Conservation (phyloP, 306 rosid species). For the Trifolium pratense region DNA sequence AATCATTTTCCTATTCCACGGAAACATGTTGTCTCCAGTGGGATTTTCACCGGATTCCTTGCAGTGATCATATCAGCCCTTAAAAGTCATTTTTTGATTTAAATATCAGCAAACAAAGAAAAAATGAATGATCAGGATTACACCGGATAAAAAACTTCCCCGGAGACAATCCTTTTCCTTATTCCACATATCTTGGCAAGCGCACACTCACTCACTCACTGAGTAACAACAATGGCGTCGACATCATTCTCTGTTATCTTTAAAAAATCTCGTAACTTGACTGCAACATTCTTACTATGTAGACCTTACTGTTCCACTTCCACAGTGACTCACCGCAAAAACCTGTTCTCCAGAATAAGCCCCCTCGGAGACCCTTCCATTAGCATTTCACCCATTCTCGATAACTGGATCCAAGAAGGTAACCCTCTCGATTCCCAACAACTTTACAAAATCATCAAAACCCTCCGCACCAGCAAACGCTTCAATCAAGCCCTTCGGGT, state of each 20-base stretch:
- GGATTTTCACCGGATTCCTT: too few species aligned
- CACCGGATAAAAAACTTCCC: too few species aligned
- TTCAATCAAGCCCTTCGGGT: not conserved
- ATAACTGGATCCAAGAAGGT: conserved; percentile 52
- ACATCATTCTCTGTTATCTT: conserved; percentile 42
- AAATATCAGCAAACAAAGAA: too few species aligned
- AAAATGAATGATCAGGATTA: too few species aligned
- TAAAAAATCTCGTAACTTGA: conserved; percentile 31
- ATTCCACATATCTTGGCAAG: too few species aligned
- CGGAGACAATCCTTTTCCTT: too few species aligned
- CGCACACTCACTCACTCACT: not conserved
- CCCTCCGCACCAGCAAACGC: conserved; percentile 1
- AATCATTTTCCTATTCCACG: too few species aligned
- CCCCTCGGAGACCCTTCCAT: conserved; percentile 69
- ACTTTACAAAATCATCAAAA: not conserved
- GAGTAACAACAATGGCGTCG: conserved; percentile 37
- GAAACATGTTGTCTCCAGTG: too few species aligned
- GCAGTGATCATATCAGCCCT: too few species aligned
- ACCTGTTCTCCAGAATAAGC: conserved; percentile 61
- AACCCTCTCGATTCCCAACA: not conserved
- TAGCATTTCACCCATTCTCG: conserved; percentile 61
- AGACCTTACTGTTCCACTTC: conserved; percentile 45
- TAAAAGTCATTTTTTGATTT: too few species aligned
- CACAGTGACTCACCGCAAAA: conserved; percentile 26
- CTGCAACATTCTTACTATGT: not conserved